Evolutionary conservation across 768 basidiomycete species (phyloP).

Genomic region (Suillus clintonianus): DNA sequence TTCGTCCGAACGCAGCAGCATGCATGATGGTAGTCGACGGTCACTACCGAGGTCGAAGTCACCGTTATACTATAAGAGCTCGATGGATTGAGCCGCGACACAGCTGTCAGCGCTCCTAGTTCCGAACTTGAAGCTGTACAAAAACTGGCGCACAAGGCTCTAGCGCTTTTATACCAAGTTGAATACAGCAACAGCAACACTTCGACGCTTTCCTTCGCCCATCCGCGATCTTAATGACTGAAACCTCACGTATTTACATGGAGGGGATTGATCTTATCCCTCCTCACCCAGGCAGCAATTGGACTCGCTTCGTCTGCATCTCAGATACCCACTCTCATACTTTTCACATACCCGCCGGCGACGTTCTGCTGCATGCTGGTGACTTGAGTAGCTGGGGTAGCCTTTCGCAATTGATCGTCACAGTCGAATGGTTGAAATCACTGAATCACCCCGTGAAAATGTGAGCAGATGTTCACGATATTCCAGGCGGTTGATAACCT

Average conservation of each 20-base stretch:
- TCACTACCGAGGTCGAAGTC: no score
- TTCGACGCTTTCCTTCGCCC: background rate
- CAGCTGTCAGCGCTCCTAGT: background rate
- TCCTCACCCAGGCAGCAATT: slow-evolving; percentile 31
- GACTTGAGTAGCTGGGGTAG: slow-evolving; percentile 60
- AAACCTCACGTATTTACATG: background rate
- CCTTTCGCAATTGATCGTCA: slow-evolving; percentile 44
- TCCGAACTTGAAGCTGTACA: background rate
- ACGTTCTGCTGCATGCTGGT: slow-evolving; percentile 67
- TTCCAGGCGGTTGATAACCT: background rate
- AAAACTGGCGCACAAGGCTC: background rate
- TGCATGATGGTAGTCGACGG: no score
- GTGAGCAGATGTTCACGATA: slow-evolving; percentile 33
- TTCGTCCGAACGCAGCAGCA: no score
- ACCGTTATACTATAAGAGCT: no score
- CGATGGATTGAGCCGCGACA: background rate
- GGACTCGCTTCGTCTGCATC: slow-evolving; percentile 39
- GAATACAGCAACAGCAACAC: background rate
- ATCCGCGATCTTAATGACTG: background rate
- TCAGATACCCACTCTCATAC: slow-evolving; percentile 34
- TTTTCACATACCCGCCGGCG: slow-evolving; percentile 57
- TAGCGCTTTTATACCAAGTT: background rate
- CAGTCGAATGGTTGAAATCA: slow-evolving; percentile 57
- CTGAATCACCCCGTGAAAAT: slow-evolving; percentile 64
- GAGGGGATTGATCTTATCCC: slow-evolving; percentile 16